phyloP scores from a whole-genome alignment of 2,329 filamentous ascomycete genomes.

The Fusarium pseudograminearum region DNA sequence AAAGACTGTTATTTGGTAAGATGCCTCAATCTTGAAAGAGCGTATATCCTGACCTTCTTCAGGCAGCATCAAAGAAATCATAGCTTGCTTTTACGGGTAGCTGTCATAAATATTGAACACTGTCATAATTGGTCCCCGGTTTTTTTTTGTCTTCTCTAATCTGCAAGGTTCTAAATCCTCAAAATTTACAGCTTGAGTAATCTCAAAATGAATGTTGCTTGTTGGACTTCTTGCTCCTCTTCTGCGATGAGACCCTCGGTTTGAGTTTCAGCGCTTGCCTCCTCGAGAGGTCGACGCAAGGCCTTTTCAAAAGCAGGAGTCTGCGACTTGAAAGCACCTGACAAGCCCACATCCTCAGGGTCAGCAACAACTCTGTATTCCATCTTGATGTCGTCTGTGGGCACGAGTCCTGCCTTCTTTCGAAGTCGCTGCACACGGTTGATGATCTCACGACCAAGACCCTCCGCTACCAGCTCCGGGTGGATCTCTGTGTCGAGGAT shows the following conservation, averaged over 20 bases:
- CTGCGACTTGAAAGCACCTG: conserved; percentile 76
- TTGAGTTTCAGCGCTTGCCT: conserved; percentile 44
- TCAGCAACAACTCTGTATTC: conserved; percentile 87
- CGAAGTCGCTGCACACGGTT: conserved; percentile 91
- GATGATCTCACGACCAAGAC: conserved; percentile 90
- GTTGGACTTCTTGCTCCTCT: conserved; percentile 88
- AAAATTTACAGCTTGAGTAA: conserved; percentile 74
- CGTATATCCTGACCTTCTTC: conserved; percentile 10
- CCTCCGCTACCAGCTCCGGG: conserved; percentile 88
- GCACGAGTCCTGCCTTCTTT: conserved; percentile 91
- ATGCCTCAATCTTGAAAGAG: neutral
- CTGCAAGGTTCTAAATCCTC: conserved; percentile 7
- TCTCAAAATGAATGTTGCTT: conserved; percentile 82
- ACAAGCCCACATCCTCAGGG: conserved; percentile 80
- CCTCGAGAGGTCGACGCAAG: conserved; percentile 79
- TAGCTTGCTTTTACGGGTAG: conserved; percentile 19
- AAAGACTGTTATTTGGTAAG: conserved; percentile 90
- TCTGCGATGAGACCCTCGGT: conserved; percentile 71
- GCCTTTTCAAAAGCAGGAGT: conserved; percentile 78
- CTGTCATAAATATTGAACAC: conserved; percentile 9
- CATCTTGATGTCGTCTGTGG: conserved; percentile 96
- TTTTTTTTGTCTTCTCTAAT: neutral
- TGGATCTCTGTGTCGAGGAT: conserved; percentile 88
- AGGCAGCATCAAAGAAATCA: conserved; percentile 48
- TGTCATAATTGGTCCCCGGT: conserved; percentile 20